A percentile compares a stretch with the other conserved stretches of the same genome.
phyloP scores from a whole-genome alignment of 1,139 yeast species.

The Lipomyces yarrowii region DNA sequence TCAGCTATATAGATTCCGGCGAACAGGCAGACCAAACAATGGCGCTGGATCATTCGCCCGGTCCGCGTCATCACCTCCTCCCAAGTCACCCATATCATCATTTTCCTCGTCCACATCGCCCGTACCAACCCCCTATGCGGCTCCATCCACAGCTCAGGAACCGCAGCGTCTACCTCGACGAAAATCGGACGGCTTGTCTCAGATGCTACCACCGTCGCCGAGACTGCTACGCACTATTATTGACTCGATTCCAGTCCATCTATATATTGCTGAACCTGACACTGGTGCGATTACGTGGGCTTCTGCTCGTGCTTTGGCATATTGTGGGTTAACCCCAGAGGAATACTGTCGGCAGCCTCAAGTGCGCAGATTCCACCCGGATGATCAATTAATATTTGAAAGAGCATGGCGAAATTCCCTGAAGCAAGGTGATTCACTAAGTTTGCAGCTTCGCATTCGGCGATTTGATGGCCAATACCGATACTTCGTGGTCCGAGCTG shows the following conservation, averaged over 20 bases:
- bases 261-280: conserved; percentile 41
- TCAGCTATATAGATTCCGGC: background rate
- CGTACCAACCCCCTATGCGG: conserved; percentile 1
- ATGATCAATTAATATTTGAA: conserved; percentile 37
- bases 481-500: conserved; percentile 41
- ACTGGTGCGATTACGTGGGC: conserved; percentile 43
- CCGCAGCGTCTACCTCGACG: background rate
- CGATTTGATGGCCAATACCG: conserved; percentile 43
- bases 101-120: conserved; percentile 21
- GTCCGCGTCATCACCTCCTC: conserved; percentile 23
- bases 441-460: conserved; percentile 39
- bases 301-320: conserved; percentile 42
- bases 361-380: conserved; percentile 39
- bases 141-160: background rate
- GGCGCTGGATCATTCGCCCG: background rate
- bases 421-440: conserved; percentile 40
- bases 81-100: conserved; percentile 28
- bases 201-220: conserved; percentile 22
- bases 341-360: conserved; percentile 38
- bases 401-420: conserved; percentile 40
- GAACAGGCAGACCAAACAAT: background rate
- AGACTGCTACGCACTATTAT: conserved; percentile 40
- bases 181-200: background rate
- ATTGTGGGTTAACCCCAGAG: conserved; percentile 41
- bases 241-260: conserved; percentile 45